These are phyloP conservation scores for Colletotrichum musicola DNA, from an alignment of 2,329 filamentous ascomycete genomes.

Conservation along the genomic window DNA sequence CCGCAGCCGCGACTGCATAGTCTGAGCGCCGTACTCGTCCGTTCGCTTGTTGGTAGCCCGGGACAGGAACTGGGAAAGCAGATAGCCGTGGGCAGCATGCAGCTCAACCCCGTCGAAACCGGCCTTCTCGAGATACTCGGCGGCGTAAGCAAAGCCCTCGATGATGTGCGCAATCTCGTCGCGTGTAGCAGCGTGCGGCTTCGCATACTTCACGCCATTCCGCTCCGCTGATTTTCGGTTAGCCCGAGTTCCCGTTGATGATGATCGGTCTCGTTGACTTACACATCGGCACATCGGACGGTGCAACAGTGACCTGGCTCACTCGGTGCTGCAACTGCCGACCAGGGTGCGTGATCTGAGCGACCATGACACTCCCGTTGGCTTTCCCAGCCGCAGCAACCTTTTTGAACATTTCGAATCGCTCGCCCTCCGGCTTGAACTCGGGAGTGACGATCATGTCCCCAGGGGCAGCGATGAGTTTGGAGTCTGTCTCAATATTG, in stretches of 20 bases:
- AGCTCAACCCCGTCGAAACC: slow-evolving; percentile 68
- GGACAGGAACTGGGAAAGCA: slow-evolving; percentile 66
- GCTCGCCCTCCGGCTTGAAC: slow-evolving; percentile 63
- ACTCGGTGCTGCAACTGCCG: slow-evolving; percentile 59
- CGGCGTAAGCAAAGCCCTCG: slow-evolving; percentile 71
- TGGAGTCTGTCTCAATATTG: slow-evolving; percentile 74
- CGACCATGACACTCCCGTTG: slow-evolving; percentile 71
- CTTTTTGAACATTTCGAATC: slow-evolving; percentile 72
- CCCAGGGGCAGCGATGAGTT: slow-evolving; percentile 67
- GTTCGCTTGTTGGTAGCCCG: slow-evolving; percentile 63
- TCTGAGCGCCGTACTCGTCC: slow-evolving; percentile 60
- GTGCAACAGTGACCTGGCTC: slow-evolving; percentile 54
- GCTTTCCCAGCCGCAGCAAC: slow-evolving; percentile 67
- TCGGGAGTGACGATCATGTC: slow-evolving; percentile 70
- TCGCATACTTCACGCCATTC: slow-evolving; percentile 52
- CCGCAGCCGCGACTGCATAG: slow-evolving; percentile 58
- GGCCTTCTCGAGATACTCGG: slow-evolving; percentile 71
- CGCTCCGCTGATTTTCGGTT: slow-evolving; percentile 33
- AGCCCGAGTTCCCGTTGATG: background rate
- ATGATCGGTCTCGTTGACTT: background rate
- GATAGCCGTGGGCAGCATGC: slow-evolving; percentile 67
- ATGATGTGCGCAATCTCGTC: slow-evolving; percentile 69
- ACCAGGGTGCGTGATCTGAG: slow-evolving; percentile 73
- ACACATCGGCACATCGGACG: slow-evolving; percentile 53
- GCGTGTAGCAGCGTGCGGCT: slow-evolving; percentile 65